Evolutionary conservation across 1,139 yeast genomes (phyloP).

Genomic region (Protomyces lactucae-debilis): DNA sequence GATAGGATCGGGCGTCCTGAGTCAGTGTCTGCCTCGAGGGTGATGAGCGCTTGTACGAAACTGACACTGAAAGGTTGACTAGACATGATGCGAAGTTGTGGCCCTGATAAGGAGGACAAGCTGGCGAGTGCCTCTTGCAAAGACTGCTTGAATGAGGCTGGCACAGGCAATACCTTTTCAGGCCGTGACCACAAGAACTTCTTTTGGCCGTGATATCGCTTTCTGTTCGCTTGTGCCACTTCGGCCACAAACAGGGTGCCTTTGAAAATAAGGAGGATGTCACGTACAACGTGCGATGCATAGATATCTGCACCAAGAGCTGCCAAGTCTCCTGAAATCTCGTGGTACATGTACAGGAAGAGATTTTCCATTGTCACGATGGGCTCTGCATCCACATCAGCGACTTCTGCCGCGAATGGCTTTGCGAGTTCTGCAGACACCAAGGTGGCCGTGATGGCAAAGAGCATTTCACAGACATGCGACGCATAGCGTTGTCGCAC

Average conservation of each 20-base stretch:
- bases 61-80: conserved; percentile 15
- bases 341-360: conserved; percentile 30
- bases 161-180: conserved; percentile 12
- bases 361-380: conserved; percentile 32
- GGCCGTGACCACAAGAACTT: conserved; percentile 19
- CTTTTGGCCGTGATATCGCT: conserved; percentile 20
- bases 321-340: conserved; percentile 15
- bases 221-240: conserved; percentile 14
- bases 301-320: conserved; percentile 15
- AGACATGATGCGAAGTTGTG: conserved; percentile 18
- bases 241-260: conserved; percentile 26
- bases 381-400: conserved; percentile 40
- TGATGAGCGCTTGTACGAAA: conserved; percentile 25
- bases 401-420: conserved; percentile 34
- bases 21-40: conserved; percentile 34
- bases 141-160: conserved; percentile 18
- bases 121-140: background rate
- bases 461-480: conserved; percentile 82
- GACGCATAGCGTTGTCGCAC: conserved; percentile 88
- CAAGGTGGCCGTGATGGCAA: conserved; percentile 69
- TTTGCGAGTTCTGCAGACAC: conserved; percentile 46
- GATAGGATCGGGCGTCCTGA: conserved; percentile 31
- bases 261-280: conserved; percentile 12
- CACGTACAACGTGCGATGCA: conserved; percentile 27
- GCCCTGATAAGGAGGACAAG: conserved; percentile 2